Base-by-base conservation (phyloP, 208 protist species). In the Trichomonas gallinae region DNA sequence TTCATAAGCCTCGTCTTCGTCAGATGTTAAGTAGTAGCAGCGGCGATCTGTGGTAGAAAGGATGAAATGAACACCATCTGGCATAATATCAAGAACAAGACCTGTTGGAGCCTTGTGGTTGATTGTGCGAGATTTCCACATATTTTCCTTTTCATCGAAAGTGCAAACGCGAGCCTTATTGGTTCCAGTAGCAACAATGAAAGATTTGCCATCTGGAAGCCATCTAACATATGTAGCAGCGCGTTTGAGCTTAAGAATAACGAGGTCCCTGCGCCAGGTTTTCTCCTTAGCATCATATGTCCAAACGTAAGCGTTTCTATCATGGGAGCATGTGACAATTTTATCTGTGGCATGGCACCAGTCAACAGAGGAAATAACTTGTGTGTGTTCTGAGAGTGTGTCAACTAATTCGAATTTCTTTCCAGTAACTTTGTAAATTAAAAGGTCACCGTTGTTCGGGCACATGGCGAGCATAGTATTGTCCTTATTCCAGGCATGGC, bases 271-370 rank as follows among this genome's bases (percentile, higher is more conserved):
- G 48, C 98, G 98, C 98, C 98, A 99, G 45, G 97, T 97, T 26
- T 97, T 97, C 31, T 45, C 96, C 4, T 85, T 96, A 44, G 96
- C 97, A 17, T 97, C 51, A 2, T 97, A 97, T 45, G 96, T 97
- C 98, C 98, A 99, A 45, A 99, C 98, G 96, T 99, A 99, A 81
- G 98, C 98, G 97, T 99, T 99, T 63, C 98, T 96, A 97, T 99
- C 98, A 96, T 99, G 98, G 40, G 97, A 97, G 96, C 98, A 98
- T 45, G 98, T 98, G 15, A 99, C 97, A 96, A 99, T 98, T n/a
- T 97, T 44, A 97, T 99, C 98, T 21, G 97, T 98, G 42, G 97
- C 97, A 63, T 96, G 97, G 81, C 97, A 98, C 98, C 98, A 99
- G 96, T 99, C 98, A 81, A 99, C 98, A 48, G 97, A 96, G 0